Conservation (phyloP, 257 asterid species). For the Solanum rostratum region DNA sequence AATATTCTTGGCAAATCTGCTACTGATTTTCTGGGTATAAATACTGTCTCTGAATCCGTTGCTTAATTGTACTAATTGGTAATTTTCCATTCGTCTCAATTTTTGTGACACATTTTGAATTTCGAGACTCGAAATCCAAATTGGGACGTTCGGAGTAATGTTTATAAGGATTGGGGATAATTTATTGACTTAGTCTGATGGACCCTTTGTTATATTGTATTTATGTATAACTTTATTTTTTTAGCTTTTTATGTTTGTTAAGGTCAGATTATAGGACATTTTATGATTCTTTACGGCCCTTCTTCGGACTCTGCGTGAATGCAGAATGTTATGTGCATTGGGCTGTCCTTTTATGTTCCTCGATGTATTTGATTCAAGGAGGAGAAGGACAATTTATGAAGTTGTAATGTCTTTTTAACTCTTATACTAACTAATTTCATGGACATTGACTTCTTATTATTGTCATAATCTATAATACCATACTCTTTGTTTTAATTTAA, state of each 20-base stretch:
- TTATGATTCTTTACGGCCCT: not conserved
- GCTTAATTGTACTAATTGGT: not conserved
- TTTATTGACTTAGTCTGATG: not conserved
- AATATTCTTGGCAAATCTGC: constrained; percentile 38
- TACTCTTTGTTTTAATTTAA: not conserved
- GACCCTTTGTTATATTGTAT: not conserved
- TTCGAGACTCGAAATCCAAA: too few relatives aligned
- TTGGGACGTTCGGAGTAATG: not conserved
- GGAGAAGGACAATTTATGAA: not conserved
- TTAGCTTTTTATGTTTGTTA: not conserved
- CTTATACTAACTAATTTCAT: not conserved
- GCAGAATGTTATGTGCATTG: not conserved
- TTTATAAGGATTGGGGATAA: not conserved
- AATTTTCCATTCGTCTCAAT: not conserved
- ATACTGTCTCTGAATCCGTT: constrained; percentile 2
- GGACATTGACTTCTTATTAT: not conserved
- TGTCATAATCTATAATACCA: not conserved
- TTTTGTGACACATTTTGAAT: not conserved
- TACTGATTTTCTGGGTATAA: constrained; percentile 31
- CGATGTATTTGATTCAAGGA: not conserved
- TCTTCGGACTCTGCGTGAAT: not conserved
- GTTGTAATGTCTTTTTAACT: not conserved
- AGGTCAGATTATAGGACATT: not conserved
- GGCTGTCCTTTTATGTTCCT: not conserved
- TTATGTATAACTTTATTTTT: not conserved